phyloP scores from a whole-genome alignment of 1,284 basidiomycete genomes.

The Somion occarium region DNA sequence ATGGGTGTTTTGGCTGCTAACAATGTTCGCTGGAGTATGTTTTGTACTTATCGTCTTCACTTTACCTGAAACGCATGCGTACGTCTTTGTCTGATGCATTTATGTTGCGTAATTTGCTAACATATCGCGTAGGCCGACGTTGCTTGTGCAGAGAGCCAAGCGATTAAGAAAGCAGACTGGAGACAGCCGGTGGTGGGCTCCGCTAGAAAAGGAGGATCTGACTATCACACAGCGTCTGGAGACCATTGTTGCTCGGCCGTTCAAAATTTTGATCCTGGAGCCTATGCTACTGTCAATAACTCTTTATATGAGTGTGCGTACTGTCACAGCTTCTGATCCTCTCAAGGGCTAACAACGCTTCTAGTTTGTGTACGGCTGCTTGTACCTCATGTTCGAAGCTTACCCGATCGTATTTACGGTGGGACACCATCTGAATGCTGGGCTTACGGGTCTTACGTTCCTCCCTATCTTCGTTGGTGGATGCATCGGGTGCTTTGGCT shows the following conservation, averaged over 20 bases:
- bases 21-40: constrained; percentile 56
- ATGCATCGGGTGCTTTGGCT: constrained; percentile 18
- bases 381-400: constrained; percentile 37
- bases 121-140: constrained; percentile 33
- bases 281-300: constrained; percentile 42
- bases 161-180: constrained; percentile 41
- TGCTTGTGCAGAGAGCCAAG: constrained; percentile 36
- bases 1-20: constrained; percentile 75
- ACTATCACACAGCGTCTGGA: constrained; percentile 27
- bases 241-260: constrained; percentile 34
- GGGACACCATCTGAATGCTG: constrained; percentile 33
- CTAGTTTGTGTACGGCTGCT: constrained; percentile 39
- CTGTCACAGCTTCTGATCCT: neutral
- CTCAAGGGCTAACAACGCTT: constrained; percentile 6
- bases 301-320: constrained; percentile 40
- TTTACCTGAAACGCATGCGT: constrained; percentile 72
- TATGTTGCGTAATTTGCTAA: neutral
- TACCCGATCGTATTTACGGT: constrained; percentile 30
- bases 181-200: constrained; percentile 48
- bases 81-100: constrained; percentile 16
- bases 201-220: constrained; percentile 30
- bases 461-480: constrained; percentile 41
- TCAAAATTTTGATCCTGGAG: constrained; percentile 38
- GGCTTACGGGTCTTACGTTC: constrained; percentile 40
- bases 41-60: constrained; percentile 55